Evolutionary conservation across 163 green algal species (phyloP).

Genomic region (Trebouxiophyceae sp.): DNA sequence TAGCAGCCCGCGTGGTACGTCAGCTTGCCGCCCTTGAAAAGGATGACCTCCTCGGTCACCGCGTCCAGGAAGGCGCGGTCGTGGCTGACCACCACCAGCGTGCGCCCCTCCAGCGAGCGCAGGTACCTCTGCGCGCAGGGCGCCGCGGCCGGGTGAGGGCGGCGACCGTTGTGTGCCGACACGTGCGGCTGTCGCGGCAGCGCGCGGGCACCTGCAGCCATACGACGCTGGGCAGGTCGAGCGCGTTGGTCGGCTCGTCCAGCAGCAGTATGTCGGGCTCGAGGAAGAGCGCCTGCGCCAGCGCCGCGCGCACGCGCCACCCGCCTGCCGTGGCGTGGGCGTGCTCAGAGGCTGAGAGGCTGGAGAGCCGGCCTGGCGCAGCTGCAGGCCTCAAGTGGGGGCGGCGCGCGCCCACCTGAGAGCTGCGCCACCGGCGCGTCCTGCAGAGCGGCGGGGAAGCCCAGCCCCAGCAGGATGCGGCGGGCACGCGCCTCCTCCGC

Average conservation of each 20-base stretch:
- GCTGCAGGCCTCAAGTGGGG: no score
- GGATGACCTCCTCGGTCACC: conserved; percentile 37
- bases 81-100: conserved; percentile 34
- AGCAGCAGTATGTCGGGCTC: conserved; percentile 88
- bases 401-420: conserved; percentile 52
- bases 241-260: conserved; percentile 63
- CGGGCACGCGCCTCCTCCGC: conserved; percentile 68
- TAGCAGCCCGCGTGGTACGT: conserved; percentile 27
- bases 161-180: no score
- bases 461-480: conserved; percentile 87
- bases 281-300: conserved; percentile 77
- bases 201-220: conserved; percentile 76
- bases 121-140: conserved; percentile 39
- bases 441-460: conserved; percentile 85
- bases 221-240: conserved; percentile 94
- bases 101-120: conserved; percentile 14
- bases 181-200: background rate
- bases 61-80: conserved; percentile 37
- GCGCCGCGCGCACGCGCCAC: conserved; percentile 92
- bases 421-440: conserved; percentile 74
- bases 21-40: conserved; percentile 31
- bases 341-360: no score
- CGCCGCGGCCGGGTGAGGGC: no score
- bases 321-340: no score
- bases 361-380: no score